Conservation (phyloP, 345 rosid genomes). For the Isatis tinctoria region DNA sequence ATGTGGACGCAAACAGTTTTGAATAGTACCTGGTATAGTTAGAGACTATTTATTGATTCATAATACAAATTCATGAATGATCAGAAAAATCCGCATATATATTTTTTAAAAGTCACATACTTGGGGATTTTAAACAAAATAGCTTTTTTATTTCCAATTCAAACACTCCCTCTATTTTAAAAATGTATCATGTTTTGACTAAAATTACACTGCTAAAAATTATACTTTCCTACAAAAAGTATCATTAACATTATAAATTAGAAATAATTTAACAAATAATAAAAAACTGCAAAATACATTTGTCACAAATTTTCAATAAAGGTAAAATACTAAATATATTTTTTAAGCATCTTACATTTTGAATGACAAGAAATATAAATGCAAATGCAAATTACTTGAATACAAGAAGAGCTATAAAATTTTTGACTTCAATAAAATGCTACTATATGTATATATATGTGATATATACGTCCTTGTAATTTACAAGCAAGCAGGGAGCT, state of each 20-base stretch:
- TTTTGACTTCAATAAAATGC: background rate
- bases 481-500: background rate
- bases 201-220: too few relatives aligned
- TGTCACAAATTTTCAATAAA: too few relatives aligned
- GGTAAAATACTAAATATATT: too few relatives aligned
- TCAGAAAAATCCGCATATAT: background rate
- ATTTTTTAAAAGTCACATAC: too few relatives aligned
- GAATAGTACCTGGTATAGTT: background rate
- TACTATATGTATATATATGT: background rate
- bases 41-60: background rate
- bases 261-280: too few relatives aligned
- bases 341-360: too few relatives aligned
- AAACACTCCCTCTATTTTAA: background rate
- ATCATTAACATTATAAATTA: too few relatives aligned
- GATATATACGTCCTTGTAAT: background rate
- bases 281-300: too few relatives aligned
- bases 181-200: too few relatives aligned
- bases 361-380: background rate
- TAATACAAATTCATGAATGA: background rate
- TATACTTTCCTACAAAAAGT: too few relatives aligned
- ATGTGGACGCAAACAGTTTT: conserved; percentile 2
- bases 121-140: too few relatives aligned
- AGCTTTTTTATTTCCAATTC: background rate
- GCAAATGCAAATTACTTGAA: background rate
- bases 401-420: background rate